A percentile compares a stretch with the other conserved stretches of the same genome.
These are phyloP conservation scores for Candida orba DNA, from an alignment of 805 yeast species.

Conservation along the genomic window DNA sequence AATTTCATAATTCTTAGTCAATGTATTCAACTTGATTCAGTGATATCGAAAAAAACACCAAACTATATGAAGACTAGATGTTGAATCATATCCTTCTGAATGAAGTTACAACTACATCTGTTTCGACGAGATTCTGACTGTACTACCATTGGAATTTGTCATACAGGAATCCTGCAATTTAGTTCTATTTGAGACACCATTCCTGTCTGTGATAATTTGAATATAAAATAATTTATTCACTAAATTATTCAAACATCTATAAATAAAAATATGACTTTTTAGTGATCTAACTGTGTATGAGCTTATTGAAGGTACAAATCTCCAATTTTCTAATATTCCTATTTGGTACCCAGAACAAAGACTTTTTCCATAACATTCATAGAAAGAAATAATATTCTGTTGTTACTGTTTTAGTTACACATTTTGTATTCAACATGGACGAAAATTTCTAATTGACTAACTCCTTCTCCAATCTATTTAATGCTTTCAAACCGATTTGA, in stretches of 20 bases:
- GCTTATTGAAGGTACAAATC: too few relatives aligned
- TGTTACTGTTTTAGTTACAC: too few relatives aligned
- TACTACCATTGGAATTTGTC: slow-evolving; percentile 31
- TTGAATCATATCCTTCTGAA: slow-evolving; percentile 51
- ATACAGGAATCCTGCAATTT: slow-evolving; percentile 58
- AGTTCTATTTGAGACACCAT: slow-evolving; percentile 53
- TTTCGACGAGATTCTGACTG: slow-evolving; percentile 37
- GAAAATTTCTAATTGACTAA: slow-evolving; percentile 1
- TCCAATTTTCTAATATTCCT: slow-evolving; percentile 30
- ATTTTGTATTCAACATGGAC: background rate
- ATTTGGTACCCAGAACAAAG: slow-evolving; percentile 9
- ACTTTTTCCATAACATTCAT: too few relatives aligned
- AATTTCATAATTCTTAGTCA: slow-evolving; percentile 3
- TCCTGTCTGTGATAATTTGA: slow-evolving; percentile 43
- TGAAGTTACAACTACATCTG: slow-evolving; percentile 56
- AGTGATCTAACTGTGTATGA: too few relatives aligned
- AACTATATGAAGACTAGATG: too few relatives aligned
- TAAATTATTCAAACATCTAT: too few relatives aligned
- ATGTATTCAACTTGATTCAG: background rate
- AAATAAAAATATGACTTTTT: slow-evolving; percentile 4
- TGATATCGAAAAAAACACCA: too few relatives aligned
- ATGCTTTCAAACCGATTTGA: slow-evolving; percentile 24
- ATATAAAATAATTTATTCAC: slow-evolving; percentile 31
- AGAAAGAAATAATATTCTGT: too few relatives aligned
- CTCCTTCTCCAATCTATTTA: slow-evolving; percentile 25